These are phyloP conservation scores for Rhodotorula diobovata DNA, from an alignment of 768 basidiomycete species.

Conservation along the genomic window DNA sequence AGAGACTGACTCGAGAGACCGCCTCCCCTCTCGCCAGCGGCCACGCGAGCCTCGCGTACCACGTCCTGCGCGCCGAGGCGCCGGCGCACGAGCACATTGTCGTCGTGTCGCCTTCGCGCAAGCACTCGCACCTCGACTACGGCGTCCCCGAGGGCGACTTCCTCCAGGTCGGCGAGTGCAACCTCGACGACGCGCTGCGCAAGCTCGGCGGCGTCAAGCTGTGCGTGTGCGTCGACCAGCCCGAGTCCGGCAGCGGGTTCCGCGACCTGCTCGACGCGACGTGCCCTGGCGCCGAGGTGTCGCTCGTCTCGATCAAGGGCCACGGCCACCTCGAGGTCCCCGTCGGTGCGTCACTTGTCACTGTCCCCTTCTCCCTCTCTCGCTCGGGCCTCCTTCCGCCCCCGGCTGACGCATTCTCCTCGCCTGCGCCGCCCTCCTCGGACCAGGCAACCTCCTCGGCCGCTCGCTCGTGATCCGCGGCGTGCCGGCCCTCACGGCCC, in stretches of 20 bases:
- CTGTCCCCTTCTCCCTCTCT: background rate
- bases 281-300: conserved; percentile 13
- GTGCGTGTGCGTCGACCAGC: conserved; percentile 20
- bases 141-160: background rate
- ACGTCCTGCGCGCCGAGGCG: background rate
- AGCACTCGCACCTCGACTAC: conserved; percentile 5
- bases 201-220: conserved; percentile 13
- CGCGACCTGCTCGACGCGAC: conserved; percentile 6
- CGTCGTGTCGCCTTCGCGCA: conserved; percentile 16
- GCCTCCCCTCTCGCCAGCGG: conserved; percentile 11
- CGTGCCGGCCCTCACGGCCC: background rate
- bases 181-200: conserved; percentile 5
- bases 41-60: conserved; percentile 13
- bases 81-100: background rate
- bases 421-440: background rate
- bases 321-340: background rate
- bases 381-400: background rate
- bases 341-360: background rate
- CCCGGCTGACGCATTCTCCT: background rate
- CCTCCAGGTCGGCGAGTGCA: background rate
- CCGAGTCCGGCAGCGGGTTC: background rate
- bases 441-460: background rate
- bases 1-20: too few relatives aligned
- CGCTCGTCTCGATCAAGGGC: conserved; percentile 7
- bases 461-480: background rate